phyloP scores from a whole-genome alignment of 208 protist species.

The Leishmania major region DNA sequence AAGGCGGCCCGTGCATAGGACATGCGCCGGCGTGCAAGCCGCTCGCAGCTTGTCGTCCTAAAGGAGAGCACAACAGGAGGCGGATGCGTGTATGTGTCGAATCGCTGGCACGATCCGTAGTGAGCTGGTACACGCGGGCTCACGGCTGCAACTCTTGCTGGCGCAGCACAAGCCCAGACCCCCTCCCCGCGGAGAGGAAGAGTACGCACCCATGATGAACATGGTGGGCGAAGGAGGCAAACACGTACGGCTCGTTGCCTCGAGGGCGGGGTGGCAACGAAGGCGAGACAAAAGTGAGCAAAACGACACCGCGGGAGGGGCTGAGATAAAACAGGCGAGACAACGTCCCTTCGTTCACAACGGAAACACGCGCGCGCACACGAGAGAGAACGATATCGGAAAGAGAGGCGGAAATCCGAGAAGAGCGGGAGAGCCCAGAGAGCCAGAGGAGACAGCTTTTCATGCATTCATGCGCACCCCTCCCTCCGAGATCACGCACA shows the following conservation, averaged over 20 bases:
- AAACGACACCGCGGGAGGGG: background rate
- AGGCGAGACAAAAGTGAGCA: background rate
- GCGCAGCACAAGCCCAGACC: background rate
- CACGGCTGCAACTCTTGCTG: background rate
- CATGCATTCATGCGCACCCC: background rate
- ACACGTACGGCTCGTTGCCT: no score
- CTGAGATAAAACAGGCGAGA: background rate
- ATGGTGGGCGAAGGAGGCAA: background rate
- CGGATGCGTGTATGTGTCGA: background rate
- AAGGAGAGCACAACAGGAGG: no score
- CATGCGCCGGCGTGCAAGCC: background rate
- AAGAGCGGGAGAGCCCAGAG: background rate
- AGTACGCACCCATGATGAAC: background rate
- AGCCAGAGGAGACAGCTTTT: background rate
- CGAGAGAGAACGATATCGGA: background rate
- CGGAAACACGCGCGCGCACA: no score
- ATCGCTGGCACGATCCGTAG: background rate
- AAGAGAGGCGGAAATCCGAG: background rate
- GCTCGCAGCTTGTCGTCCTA: background rate
- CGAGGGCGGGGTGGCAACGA: no score
- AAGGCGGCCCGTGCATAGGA: no score
- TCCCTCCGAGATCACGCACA: background rate
- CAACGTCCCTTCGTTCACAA: background rate
- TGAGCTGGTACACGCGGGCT: background rate
- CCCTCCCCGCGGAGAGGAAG: background rate